Base-by-base conservation (phyloP, 2,329 filamentous ascomycete genomes). In the Cladosporium phlei region DNA sequence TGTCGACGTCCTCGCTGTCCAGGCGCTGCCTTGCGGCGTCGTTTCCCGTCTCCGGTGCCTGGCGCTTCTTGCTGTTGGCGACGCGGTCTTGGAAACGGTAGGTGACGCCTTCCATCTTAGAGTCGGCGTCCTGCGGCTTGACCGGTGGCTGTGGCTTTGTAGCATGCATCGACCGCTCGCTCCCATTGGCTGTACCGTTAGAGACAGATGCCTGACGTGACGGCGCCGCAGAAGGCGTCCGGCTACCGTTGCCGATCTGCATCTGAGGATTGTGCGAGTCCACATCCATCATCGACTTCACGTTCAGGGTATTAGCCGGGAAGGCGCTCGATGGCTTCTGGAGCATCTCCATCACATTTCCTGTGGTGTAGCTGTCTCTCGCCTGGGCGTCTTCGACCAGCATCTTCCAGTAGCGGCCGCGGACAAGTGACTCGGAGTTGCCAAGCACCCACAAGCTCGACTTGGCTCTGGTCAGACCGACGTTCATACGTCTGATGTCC, bases 401-500 rank as follows among this genome's bases (percentile, higher is more conserved):
- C 53, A 83, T 84, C 52, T 78, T 82, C 93, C 94, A 98, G 67
- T 88, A 96, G 61, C 93, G 81, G 50, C 93, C 93, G 61, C 94
- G 86, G 19, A 85, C 74, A 43, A 98, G 76, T 25, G 90, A 88
- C 48, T 85, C 78, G 0, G 93, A 93, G 66, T 97, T 94, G 55
- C 93, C 93, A 20, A 98, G 77, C 48, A 98, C 91, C 87, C 91
- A 98, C 8, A 98, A 77, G 25, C 91, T 96, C 8, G 88, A 95
- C 67, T 95, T 96, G 4, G 93, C 94, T 74, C 93, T 85, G 17
- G 93, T 98, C 50, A 98, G 75, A 71, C 93, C 93, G 60, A 98
- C 93, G 67, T 98, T 98, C 94, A 98, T 97, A 76, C 93, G 91
- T 49, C 93, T 83, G 62, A 98, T 95, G 65, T 98, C 93, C 46